Evolutionary conservation across 2,329 filamentous ascomycete genomes (phyloP).

Genomic region (Exophiala aquamarina): DNA sequence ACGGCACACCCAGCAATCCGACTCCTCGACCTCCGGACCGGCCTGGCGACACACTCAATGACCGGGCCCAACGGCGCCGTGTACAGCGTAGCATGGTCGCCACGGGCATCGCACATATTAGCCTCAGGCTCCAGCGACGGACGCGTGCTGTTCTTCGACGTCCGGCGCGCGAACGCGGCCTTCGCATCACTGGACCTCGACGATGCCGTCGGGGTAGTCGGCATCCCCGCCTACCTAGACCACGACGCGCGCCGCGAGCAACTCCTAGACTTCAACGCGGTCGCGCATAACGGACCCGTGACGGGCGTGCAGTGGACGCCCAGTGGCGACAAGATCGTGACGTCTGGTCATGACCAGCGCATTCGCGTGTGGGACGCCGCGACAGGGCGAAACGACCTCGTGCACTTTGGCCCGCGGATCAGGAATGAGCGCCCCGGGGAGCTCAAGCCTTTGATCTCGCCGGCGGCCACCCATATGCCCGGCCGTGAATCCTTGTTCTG

Average conservation of each 20-base stretch:
- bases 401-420: slow-evolving; percentile 80
- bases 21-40: slow-evolving; percentile 82
- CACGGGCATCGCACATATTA: slow-evolving; percentile 68
- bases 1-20: slow-evolving; percentile 83
- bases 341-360: slow-evolving; percentile 77
- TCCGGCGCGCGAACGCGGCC: slow-evolving; percentile 73
- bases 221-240: slow-evolving; percentile 27
- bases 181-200: slow-evolving; percentile 81
- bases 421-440: slow-evolving; percentile 65
- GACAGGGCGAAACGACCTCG: slow-evolving; percentile 81
- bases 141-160: slow-evolving; percentile 80
- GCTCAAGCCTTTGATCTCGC: slow-evolving; percentile 62
- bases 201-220: slow-evolving; percentile 69
- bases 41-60: slow-evolving; percentile 70
- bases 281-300: slow-evolving; percentile 77
- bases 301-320: slow-evolving; percentile 85
- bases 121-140: slow-evolving; percentile 85
- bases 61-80: slow-evolving; percentile 67
- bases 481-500: slow-evolving; percentile 72
- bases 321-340: slow-evolving; percentile 73
- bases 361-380: slow-evolving; percentile 84
- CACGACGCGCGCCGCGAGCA: slow-evolving; percentile 29
- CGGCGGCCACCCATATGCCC: slow-evolving; percentile 52
- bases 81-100: slow-evolving; percentile 76
- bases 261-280: slow-evolving; percentile 44